These are phyloP conservation scores for Fusarium hainanense DNA, from an alignment of 2,329 filamentous ascomycete genomes.

Conservation along the genomic window DNA sequence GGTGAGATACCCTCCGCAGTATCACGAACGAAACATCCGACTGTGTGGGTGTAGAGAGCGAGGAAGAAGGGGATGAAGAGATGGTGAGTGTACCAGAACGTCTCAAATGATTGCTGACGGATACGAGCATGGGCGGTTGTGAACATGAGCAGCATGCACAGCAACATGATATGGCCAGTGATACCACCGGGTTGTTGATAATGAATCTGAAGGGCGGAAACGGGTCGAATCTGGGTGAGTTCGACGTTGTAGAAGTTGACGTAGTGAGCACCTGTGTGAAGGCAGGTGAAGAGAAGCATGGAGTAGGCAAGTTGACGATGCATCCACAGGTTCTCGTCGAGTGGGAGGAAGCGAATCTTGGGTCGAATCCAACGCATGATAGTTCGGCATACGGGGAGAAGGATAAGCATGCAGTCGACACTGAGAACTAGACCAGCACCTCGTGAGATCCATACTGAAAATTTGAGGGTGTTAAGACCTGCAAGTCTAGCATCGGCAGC, in stretches of 20 bases:
- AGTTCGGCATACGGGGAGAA: constrained; percentile 95
- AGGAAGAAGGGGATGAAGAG: constrained; percentile 97
- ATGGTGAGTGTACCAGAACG: constrained; percentile 99
- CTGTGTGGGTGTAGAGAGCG: constrained; percentile 93
- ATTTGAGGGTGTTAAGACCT: constrained; percentile 82
- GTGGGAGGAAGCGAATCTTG: constrained; percentile 85
- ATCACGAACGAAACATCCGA: constrained; percentile 95
- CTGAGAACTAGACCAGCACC: constrained; percentile 89
- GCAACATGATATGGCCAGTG: constrained; percentile 95
- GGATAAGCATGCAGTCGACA: constrained; percentile 86
- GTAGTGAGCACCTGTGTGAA: constrained; percentile 86
- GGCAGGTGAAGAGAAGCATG: constrained; percentile 81
- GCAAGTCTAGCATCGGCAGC: constrained; percentile 73
- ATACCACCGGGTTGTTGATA: constrained; percentile 90
- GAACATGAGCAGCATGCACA: constrained; percentile 99
- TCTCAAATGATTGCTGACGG: constrained; percentile 96
- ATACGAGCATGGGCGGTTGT: constrained; percentile 94
- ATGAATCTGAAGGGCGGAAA: constrained; percentile 88
- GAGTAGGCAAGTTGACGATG: constrained; percentile 94
- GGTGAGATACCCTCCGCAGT: constrained; percentile 78
- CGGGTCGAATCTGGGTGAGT: constrained; percentile 80
- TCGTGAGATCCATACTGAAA: constrained; percentile 95
- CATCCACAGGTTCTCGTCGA: constrained; percentile 98
- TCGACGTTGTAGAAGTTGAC: constrained; percentile 99
- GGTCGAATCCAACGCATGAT: constrained; percentile 86